These are phyloP conservation scores for Trametes cubensis DNA, from an alignment of 768 basidiomycete species.

Conservation along the genomic window DNA sequence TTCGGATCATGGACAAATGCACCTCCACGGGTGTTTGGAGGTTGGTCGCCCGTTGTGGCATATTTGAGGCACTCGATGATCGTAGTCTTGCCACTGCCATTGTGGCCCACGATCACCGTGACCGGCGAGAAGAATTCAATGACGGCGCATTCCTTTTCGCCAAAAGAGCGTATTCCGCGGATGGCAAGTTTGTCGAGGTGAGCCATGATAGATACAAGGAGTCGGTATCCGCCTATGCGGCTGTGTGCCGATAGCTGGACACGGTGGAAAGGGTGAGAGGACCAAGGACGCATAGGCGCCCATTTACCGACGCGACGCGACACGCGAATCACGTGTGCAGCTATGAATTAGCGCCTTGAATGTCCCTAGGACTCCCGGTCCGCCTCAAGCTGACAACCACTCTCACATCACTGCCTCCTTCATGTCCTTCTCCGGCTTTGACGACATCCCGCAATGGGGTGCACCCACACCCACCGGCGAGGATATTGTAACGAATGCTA, in stretches of 20 bases:
- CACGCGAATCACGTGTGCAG: conserved; percentile 5
- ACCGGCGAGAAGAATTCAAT: conserved; percentile 98
- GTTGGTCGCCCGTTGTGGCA: conserved; percentile 96
- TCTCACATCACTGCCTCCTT: conserved; percentile 3
- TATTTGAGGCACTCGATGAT: conserved; percentile 99
- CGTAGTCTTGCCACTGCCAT: conserved; percentile 98
- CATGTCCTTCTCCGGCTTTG: conserved; percentile 26
- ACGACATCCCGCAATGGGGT: conserved; percentile 30
- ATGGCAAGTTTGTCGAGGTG: conserved; percentile 91
- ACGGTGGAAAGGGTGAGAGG: background rate
- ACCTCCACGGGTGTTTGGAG: conserved; percentile 96
- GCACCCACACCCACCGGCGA: conserved; percentile 35
- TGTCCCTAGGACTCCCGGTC: background rate
- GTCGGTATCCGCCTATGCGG: background rate
- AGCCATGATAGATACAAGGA: conserved; percentile 53
- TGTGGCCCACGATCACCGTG: conserved; percentile 98
- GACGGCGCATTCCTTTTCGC: conserved; percentile 90
- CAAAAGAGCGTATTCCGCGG: conserved; percentile 92
- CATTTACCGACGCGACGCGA: conserved; percentile 19
- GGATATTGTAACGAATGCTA: conserved; percentile 74
- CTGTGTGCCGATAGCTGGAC: background rate
- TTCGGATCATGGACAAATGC: conserved; percentile 99
- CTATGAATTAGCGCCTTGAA: background rate
- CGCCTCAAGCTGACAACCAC: background rate
- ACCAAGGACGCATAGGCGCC: background rate